Evolutionary conservation across 768 basidiomycete species (phyloP), one percentile per base, ranked within the genome.

Genomic region (Leccinellum albellum): DNA sequence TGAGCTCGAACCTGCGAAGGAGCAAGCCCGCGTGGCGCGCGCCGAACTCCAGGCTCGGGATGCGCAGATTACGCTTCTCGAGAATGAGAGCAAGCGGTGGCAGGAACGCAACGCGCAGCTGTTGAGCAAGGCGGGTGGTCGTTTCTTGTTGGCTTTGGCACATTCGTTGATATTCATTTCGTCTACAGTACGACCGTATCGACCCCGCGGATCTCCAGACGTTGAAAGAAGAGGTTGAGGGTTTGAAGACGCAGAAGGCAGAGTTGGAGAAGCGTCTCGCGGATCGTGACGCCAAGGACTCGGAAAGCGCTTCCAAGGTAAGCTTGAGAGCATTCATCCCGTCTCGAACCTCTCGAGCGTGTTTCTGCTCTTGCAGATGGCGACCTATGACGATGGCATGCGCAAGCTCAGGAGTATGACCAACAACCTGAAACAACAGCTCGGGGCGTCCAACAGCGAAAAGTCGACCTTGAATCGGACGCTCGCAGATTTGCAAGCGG

Each of bases 121-220:
- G 23, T 77, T 95, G 50, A 85, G 79, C 74, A 94, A 94, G 80
- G 90, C 89, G 0, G 3, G 58, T 37, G 72, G n/a, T 40, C n/a
- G 47, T 21, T 21, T 13, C 54, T n/a, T 17, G 8, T 2, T n/a
- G 8, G 1, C 1, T 40, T 15, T 14, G 20, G 17, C 4, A 2
- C 17, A 37, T 12, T 20, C 28, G 35, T 51, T 35, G 23, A 40
- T 40, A 29, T 64, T 23, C 51, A 56, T 35, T 29, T 21, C 7
- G 35, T 57, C 3, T 59, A 24, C 37, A 91, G 89, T 93, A 93
- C 66, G 91, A 94, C 63, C 89, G 92, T 46, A 87, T 91, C 62
- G 92, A 94, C 68, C 91, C 92, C 17, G 84, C 87, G 3, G 92
- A 94, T 65, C 76, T 94, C 35, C 89, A 92, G 65, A 78, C 81